Percentiles rank a stretch among this genome's conserved stretches.
Evolutionary conservation across 495 filamentous ascomycete species (phyloP).

Genomic region (Talaromyces proteolyticus): DNA sequence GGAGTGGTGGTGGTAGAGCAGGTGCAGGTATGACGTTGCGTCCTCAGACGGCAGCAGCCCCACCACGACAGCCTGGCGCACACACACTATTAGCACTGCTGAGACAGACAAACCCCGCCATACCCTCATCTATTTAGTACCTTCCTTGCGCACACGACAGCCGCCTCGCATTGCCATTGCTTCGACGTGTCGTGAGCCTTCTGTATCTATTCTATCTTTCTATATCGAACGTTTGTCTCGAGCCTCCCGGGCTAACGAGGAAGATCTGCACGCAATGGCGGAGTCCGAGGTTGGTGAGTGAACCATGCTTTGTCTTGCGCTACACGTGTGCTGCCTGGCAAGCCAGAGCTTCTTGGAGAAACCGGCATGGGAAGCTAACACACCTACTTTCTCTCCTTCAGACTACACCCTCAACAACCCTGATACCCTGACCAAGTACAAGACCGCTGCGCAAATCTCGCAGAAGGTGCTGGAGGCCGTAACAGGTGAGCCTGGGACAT

Average conservation of each 20-base stretch:
- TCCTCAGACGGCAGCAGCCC: background rate
- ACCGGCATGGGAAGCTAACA: no score
- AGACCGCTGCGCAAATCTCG: conserved; percentile 88
- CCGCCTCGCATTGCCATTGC: background rate
- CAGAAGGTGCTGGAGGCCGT: conserved; percentile 91
- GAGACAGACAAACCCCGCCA: conserved; percentile 2
- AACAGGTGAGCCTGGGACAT: conserved; percentile 37
- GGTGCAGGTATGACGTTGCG: conserved; percentile 1
- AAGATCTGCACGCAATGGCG: conserved; percentile 34
- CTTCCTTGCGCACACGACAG: conserved; percentile 1
- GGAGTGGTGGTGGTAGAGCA: background rate
- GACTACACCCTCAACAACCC: conserved; percentile 96
- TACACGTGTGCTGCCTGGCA: background rate
- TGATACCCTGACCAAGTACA: conserved; percentile 98
- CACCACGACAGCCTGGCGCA: background rate
- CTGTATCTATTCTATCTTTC: no score
- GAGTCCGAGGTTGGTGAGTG: conserved; percentile 45
- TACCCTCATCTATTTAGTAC: background rate
- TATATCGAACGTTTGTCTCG: no score
- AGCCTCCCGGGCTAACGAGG: no score
- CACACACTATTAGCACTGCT: no score
- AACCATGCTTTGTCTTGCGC: background rate
- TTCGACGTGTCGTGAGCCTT: no score
- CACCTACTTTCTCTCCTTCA: conserved; percentile 32
- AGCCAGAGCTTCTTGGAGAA: no score